These are phyloP conservation scores for Mycena sp. DNA, from an alignment of 1,284 basidiomycete genomes.

Conservation along the genomic window DNA sequence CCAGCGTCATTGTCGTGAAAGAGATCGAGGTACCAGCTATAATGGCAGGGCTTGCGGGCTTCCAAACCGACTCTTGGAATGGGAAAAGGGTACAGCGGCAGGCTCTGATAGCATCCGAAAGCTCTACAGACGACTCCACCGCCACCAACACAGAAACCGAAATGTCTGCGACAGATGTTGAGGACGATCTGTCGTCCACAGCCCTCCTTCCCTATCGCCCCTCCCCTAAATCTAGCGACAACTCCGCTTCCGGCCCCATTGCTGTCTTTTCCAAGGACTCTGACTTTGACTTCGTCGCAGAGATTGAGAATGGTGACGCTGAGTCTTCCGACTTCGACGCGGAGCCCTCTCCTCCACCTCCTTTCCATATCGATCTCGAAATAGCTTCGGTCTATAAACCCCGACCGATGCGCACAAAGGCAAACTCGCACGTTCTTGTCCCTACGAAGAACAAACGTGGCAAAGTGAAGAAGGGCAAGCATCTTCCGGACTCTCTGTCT, in stretches of 20 bases:
- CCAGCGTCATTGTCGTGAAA: constrained; percentile 87
- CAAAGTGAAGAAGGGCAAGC: constrained; percentile 42
- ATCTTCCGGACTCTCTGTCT: constrained; percentile 17
- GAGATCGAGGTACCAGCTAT: constrained; percentile 79
- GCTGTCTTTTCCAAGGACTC: constrained; percentile 57
- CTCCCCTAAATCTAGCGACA: constrained; percentile 10
- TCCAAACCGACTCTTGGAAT: constrained; percentile 47
- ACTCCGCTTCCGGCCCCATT: background rate
- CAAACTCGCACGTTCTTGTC: constrained; percentile 40
- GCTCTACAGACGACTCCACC: constrained; percentile 23
- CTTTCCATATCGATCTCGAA: constrained; percentile 63
- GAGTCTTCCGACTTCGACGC: constrained; percentile 24
- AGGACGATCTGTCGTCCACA: constrained; percentile 43
- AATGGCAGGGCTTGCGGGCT: constrained; percentile 52
- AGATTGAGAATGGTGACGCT: constrained; percentile 49
- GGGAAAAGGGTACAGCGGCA: constrained; percentile 36
- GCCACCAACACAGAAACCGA: constrained; percentile 42
- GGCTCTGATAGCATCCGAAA: constrained; percentile 27
- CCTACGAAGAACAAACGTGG: constrained; percentile 49
- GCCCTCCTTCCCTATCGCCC: constrained; percentile 35
- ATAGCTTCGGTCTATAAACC: constrained; percentile 78
- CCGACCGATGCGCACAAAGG: constrained; percentile 63
- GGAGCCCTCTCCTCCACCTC: constrained; percentile 22
- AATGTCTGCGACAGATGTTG: constrained; percentile 44
- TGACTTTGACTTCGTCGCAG: constrained; percentile 45